phyloP scores from a whole-genome alignment of 805 yeast genomes.

The Ogataea haglerorum region DNA sequence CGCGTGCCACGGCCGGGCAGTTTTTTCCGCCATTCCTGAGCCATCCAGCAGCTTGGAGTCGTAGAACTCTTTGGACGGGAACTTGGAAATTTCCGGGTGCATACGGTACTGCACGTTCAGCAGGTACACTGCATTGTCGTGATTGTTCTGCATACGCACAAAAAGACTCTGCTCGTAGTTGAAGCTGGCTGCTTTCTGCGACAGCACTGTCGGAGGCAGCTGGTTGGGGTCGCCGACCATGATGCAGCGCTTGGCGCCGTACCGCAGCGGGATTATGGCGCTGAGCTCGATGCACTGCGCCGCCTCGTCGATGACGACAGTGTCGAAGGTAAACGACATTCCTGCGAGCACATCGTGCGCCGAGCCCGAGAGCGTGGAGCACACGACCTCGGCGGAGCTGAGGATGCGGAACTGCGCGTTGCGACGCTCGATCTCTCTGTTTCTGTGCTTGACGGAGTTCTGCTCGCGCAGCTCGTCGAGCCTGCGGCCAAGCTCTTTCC shows the following conservation, averaged over 20 bases:
- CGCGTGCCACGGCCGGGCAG: slow-evolving; percentile 73
- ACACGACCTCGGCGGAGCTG: slow-evolving; percentile 75
- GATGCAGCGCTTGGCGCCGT: slow-evolving; percentile 85
- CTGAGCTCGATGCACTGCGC: slow-evolving; percentile 95
- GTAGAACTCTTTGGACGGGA: slow-evolving; percentile 86
- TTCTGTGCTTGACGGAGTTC: slow-evolving; percentile 63
- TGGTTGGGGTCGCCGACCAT: slow-evolving; percentile 99
- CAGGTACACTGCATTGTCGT: slow-evolving; percentile 60
- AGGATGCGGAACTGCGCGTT: slow-evolving; percentile 71
- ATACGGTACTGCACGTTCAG: slow-evolving; percentile 93
- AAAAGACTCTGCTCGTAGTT: slow-evolving; percentile 89
- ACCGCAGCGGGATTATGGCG: slow-evolving; percentile 84
- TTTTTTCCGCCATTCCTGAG: slow-evolving; percentile 57
- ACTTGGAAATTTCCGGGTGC: slow-evolving; percentile 88
- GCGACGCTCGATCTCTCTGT: slow-evolving; percentile 73
- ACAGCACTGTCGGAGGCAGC: slow-evolving; percentile 92
- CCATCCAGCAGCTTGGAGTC: slow-evolving; percentile 73
- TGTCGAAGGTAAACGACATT: slow-evolving; percentile 74
- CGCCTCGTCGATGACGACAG: slow-evolving; percentile 94
- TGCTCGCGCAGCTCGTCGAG: slow-evolving; percentile 79
- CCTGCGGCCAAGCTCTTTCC: slow-evolving; percentile 67
- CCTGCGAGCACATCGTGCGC: slow-evolving; percentile 84
- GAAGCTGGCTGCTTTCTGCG: slow-evolving; percentile 76
- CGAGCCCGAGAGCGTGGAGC: slow-evolving; percentile 90
- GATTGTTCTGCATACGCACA: slow-evolving; percentile 81